A percentile compares a stretch with the other conserved stretches of the same genome.
Conservation (phyloP, 176 grass and related monocot species). For the Carex parvula region DNA sequence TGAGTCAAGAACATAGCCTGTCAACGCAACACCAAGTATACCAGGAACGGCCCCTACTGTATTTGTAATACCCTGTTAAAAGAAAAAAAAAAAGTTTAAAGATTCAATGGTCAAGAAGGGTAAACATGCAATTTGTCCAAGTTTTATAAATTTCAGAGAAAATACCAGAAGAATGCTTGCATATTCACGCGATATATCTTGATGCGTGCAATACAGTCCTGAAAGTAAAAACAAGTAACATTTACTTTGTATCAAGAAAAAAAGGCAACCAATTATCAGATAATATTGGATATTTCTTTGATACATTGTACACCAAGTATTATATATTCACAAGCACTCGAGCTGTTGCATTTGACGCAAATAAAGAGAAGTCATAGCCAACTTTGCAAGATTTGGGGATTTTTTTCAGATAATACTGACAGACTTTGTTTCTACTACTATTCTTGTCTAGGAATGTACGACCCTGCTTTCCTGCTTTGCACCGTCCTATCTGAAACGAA, state of each 20-base stretch:
- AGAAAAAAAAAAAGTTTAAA: neutral
- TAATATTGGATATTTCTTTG: neutral
- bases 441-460: neutral
- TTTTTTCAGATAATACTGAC: neutral
- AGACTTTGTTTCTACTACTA: neutral
- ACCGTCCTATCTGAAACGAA: neutral
- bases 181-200: conserved; percentile 96
- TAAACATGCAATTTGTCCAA: neutral
- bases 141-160: conserved; percentile 1
- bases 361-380: conserved; percentile 14
- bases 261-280: neutral
- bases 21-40: conserved; percentile 72
- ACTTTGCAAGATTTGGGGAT: neutral
- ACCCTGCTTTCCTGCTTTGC: neutral
- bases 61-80: conserved; percentile 82
- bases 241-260: neutral
- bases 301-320: neutral
- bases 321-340: conserved; percentile 14
- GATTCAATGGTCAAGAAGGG: neutral
- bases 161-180: conserved; percentile 97
- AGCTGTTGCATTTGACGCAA: conserved; percentile 13
- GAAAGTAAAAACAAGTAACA: conserved; percentile 20
- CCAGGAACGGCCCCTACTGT: conserved; percentile 83
- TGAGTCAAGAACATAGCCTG: conserved; percentile 83
- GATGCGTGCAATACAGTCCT: conserved; percentile 98